Evolutionary conservation across 257 asterid genomes (phyloP), one percentile per base, ranked within the genome.

Genomic region (Jaltomata sinuosa): DNA sequence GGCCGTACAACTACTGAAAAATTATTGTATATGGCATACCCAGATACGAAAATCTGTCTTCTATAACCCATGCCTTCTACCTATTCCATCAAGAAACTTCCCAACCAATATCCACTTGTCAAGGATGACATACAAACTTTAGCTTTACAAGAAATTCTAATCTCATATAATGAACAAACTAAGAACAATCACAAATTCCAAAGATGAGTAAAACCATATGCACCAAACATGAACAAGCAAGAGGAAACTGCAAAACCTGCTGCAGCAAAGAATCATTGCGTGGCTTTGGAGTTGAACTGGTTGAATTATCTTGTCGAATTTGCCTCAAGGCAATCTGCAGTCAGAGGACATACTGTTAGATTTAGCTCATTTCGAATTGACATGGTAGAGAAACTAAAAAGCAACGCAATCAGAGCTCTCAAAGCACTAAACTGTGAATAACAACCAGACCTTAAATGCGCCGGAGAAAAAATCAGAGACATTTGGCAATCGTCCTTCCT

Each of bases 371-470:
- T 49, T 85, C 18, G 27, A 61, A 82, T 79, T 21, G 80, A 76
- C 71, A 38, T 80, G 32, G 47, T 47, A 34, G 36, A 21, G 59
- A 45, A 80, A 69, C 64, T 50, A 42, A 21, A 53, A 50, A 11
- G 11, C 47, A 52, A 72, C 59, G 38, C 47, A 76, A 29, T 25
- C 52, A 87, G 54, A 11, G 19, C 61, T 40, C 42, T 80, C 29
- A 16, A 50, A 52, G 47, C 29, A 62, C 65, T 82, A 25, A n/a
- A 40, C 36, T 12, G 42, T 83, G 54, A 78, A 87, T 21, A 47
- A 40, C 27, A 64, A 83, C 50, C 77, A 81, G 83, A 97, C 99
- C 98, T 94, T 97, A 53, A 88, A 91, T 81, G 97, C 97, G 79
- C 97, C 94, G 10, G 96, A 89, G 84, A 91, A 68, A 65, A 92